Percentiles rank a stretch among this genome's conserved stretches.
phyloP scores from a whole-genome alignment of 2,329 filamentous ascomycete species.

The Fusarium begoniae region DNA sequence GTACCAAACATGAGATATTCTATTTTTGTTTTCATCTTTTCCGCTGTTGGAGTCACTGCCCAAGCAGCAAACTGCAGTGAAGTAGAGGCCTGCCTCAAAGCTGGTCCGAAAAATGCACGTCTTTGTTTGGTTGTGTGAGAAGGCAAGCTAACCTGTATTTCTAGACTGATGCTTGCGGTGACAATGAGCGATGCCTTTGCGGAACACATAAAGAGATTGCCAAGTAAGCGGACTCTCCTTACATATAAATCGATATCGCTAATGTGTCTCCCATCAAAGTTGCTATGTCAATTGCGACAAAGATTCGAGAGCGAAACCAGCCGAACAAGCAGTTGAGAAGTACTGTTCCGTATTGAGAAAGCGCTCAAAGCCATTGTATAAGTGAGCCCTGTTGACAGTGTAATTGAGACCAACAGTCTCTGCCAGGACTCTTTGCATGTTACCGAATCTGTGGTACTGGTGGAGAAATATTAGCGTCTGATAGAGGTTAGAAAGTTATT shows the following conservation, averaged over 20 bases:
- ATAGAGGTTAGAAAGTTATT: accelerated
- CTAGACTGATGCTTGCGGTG: not conserved
- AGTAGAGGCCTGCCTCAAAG: slow-evolving; percentile 6
- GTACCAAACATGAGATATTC: not conserved
- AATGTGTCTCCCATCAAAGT: not conserved
- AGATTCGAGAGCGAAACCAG: not conserved
- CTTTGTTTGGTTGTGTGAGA: accelerated
- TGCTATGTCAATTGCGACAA: slow-evolving; percentile 8
- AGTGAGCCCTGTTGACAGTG: not conserved
- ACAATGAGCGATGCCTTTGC: slow-evolving; percentile 12
- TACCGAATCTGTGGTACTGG: not conserved
- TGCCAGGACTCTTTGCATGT: no score
- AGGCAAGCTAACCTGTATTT: not conserved
- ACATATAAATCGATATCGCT: not conserved
- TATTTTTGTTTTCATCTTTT: not conserved
- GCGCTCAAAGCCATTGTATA: not conserved
- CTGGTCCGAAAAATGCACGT: slow-evolving; percentile 1
- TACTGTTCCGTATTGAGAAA: slow-evolving; percentile 8
- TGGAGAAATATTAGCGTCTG: accelerated
- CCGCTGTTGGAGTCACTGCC: not conserved
- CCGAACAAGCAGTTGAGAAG: not conserved
- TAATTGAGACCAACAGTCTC: accelerated
- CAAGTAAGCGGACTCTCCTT: not conserved
- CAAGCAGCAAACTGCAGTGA: slow-evolving; percentile 7
- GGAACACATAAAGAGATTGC: slow-evolving; percentile 23